phyloP scores from a whole-genome alignment of 306 rosid genomes.

The Crataegus laevigata region DNA sequence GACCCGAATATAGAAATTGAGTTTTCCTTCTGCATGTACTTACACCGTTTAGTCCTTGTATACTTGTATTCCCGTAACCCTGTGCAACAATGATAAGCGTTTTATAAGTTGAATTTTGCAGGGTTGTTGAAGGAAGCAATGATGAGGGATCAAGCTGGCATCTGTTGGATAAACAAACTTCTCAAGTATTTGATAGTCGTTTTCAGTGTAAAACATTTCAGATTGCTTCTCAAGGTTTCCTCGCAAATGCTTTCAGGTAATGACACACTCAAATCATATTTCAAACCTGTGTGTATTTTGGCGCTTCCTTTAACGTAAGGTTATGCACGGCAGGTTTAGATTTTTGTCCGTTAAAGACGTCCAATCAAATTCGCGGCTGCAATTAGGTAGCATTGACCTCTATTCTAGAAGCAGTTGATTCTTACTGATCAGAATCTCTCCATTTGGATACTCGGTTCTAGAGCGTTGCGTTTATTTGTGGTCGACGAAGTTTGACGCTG shows the following conservation, averaged over 20 bases:
- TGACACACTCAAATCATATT: not conserved
- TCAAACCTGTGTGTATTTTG: not conserved
- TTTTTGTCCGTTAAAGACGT: conserved; percentile 57
- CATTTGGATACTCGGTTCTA: not conserved
- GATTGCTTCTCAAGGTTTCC: conserved; percentile 33
- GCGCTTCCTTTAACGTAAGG: not conserved
- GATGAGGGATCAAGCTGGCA: conserved; percentile 73
- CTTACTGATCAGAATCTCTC: not conserved
- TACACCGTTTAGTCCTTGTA: not conserved
- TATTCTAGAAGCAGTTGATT: conserved; percentile 29
- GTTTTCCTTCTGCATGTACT: not conserved
- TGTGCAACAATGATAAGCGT: not conserved
- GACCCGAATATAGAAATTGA: not conserved
- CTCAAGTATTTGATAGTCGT: conserved; percentile 56
- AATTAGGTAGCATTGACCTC: conserved; percentile 82
- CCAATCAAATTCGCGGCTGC: conserved; percentile 61
- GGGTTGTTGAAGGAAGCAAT: conserved; percentile 85
- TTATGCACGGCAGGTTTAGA: conserved; percentile 48
- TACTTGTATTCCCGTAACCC: not conserved
- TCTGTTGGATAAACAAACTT: conserved; percentile 56
- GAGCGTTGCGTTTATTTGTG: not conserved
- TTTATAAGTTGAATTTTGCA: conserved; percentile 9
- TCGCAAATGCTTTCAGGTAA: conserved; percentile 63
- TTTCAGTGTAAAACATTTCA: conserved; percentile 54
- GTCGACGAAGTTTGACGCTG: not conserved